Base-by-base conservation (phyloP, 352 stramenopile species). In the Lagenidium sp. region DNA sequence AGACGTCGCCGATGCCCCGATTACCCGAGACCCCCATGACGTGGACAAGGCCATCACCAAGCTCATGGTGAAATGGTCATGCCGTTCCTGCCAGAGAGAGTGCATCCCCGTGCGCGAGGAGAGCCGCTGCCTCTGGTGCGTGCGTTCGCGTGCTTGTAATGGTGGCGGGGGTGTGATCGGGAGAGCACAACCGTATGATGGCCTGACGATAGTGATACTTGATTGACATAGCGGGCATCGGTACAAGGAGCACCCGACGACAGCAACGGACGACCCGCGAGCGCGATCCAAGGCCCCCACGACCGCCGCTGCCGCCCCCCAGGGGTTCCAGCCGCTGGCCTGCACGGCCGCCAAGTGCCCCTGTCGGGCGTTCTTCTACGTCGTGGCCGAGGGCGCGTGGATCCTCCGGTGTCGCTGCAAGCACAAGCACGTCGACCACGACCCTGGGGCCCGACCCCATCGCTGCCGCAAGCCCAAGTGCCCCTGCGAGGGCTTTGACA, bases 341-440 rank as follows among this genome's bases (percentile, higher is more conserved):
- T 93, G 78, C 52, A 78, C 69, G 5, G 63, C 57, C 4, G 22
- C 54, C 42, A 82, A 69, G 30, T 88, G 78, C 45, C 25, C 44
- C 6, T 93, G 78, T 38, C 49, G 47, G 30, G 26, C 37, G 7
- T 89, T 90, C 51, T 84, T 82, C 36, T 90, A 87, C 56, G 58
- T 91, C n/a, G 78, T 90, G 18, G 71, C 78, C 1, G 73, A 90
- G 41, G 76, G 78, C 4, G 71, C 76, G 35, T 90, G 75, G 78
- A 77, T 94, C 36, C 54, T 88, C 36, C 69, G 76, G 46, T 91
- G 71, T 38, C 63, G 65, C 24, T 91, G 81, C 57, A 91, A 91
- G 49, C 76, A 91, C 59, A 79, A 80, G 30, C 81, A 90, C 58
- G 72, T 60, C 0, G 71, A 90, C 18, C 76, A 91, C 49, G 69